These are phyloP conservation scores for Erythrophleum ivorense DNA, from an alignment of 331 rosid genomes.

Conservation along the genomic window DNA sequence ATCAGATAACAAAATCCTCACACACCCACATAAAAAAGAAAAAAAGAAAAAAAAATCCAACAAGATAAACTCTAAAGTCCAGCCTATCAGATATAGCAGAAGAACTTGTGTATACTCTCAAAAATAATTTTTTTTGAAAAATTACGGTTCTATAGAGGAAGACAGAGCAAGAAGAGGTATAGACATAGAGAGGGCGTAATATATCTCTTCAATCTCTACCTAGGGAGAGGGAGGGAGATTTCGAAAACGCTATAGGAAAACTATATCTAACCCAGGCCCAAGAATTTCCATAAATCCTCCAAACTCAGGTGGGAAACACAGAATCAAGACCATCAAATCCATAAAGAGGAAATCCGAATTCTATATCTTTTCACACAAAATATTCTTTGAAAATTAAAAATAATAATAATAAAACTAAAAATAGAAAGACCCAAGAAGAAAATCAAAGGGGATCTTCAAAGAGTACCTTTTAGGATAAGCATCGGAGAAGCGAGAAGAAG, in stretches of 20 bases:
- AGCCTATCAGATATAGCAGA: not conserved
- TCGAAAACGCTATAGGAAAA: conserved; percentile 51
- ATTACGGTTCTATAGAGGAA: not conserved
- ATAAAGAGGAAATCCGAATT: conserved; percentile 4
- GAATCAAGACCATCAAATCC: conserved; percentile 66
- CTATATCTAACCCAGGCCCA: conserved; percentile 50
- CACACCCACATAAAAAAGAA: conserved; percentile 45
- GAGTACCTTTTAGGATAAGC: conserved; percentile 69
- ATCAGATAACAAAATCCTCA: conserved; percentile 57
- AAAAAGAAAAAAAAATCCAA: conserved; percentile 34
- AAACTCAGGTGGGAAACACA: conserved; percentile 54
- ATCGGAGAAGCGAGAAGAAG: conserved; percentile 60
- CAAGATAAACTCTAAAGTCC: not conserved
- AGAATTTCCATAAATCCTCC: conserved; percentile 56
- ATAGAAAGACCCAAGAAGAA: conserved; percentile 40
- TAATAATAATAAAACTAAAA: not conserved
- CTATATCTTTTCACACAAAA: not conserved
- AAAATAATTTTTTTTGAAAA: not conserved
- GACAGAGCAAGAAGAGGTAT: not conserved
- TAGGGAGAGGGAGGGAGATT: conserved; percentile 21
- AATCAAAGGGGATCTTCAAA: conserved; percentile 52
- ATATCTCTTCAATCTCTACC: conserved; percentile 38
- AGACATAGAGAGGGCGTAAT: not conserved
- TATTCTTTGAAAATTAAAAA: conserved; percentile 9
- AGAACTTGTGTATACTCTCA: conserved; percentile 6